phyloP scores from a whole-genome alignment of 2,329 filamentous ascomycete genomes.

The Corinectria fuckeliana region DNA sequence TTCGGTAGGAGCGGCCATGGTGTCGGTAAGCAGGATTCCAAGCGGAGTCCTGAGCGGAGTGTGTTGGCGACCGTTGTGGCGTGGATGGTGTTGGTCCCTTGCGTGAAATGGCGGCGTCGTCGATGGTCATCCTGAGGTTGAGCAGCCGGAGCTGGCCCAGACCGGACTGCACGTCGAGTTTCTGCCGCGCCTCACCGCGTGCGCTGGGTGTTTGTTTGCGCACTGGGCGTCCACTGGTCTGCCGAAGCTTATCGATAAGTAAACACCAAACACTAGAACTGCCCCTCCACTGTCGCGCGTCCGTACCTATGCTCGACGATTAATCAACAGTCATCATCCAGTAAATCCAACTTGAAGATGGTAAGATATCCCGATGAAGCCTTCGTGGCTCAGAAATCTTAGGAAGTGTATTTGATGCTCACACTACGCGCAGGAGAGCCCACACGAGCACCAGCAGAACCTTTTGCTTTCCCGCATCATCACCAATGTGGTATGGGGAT shows the following conservation, averaged over 20 bases:
- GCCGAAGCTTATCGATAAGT: conserved; percentile 16
- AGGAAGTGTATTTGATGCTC: neutral
- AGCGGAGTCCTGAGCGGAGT: neutral
- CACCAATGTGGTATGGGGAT: conserved; percentile 83
- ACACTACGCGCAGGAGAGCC: conserved; percentile 72
- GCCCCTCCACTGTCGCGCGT: conserved; percentile 15
- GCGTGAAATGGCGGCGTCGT: neutral
- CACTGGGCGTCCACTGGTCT: conserved; percentile 8
- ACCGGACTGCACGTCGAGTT: conserved; percentile 14
- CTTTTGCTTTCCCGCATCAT: conserved; percentile 93
- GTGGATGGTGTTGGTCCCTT: neutral
- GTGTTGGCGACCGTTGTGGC: neutral
- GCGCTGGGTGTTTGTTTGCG: neutral
- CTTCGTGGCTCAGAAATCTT: neutral
- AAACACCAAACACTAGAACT: conserved; percentile 34
- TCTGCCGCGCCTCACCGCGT: conserved; percentile 46
- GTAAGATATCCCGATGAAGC: neutral
- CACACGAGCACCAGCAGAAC: conserved; percentile 97
- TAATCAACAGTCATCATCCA: neutral
- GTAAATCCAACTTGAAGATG: conserved; percentile 6
- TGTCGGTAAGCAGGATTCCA: neutral
- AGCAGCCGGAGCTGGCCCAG: neutral
- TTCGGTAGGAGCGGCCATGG: conserved; percentile 69
- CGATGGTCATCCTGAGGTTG: neutral
- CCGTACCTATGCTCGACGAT: neutral